Conservation (phyloP, 2,329 filamentous ascomycete species). For the Aureobasidium subglaciale region DNA sequence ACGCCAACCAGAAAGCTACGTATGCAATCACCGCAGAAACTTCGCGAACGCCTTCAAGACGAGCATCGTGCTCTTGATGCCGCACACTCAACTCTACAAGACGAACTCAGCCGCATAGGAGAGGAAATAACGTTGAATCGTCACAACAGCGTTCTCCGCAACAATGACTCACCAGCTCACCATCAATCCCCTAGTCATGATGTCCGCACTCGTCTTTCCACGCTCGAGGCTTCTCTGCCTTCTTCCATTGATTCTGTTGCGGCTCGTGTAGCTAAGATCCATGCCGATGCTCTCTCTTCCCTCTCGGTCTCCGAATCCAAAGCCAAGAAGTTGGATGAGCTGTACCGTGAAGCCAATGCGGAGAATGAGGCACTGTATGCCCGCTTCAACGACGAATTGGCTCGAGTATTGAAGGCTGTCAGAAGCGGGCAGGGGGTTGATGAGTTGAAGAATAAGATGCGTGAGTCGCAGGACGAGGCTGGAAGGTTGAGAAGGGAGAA, state of each 20-base stretch:
- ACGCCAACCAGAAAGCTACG: slow-evolving; percentile 53
- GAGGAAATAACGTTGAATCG: slow-evolving; percentile 58
- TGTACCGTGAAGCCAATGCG: slow-evolving; percentile 78
- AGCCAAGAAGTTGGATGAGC: slow-evolving; percentile 73
- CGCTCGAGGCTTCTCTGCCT: slow-evolving; percentile 62
- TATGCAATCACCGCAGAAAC: slow-evolving; percentile 58
- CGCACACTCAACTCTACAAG: slow-evolving; percentile 61
- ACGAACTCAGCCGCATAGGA: slow-evolving; percentile 72
- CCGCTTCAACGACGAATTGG: slow-evolving; percentile 84
- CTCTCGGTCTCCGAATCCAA: slow-evolving; percentile 70
- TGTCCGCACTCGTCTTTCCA: slow-evolving; percentile 52
- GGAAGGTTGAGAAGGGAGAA: slow-evolving; percentile 79
- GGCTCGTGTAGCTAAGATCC: slow-evolving; percentile 55
- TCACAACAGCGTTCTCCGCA: slow-evolving; percentile 2
- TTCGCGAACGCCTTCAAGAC: slow-evolving; percentile 74
- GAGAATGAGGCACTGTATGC: slow-evolving; percentile 93
- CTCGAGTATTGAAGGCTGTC: slow-evolving; percentile 70
- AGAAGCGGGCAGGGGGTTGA: slow-evolving; percentile 70
- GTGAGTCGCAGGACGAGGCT: slow-evolving; percentile 69
- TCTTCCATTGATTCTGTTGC: slow-evolving; percentile 52
- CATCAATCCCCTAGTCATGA: slow-evolving; percentile 27
- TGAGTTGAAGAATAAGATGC: slow-evolving; percentile 64
- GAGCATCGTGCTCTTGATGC: slow-evolving; percentile 70
- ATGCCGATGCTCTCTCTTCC: slow-evolving; percentile 63
- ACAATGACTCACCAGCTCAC: slow-evolving; percentile 17